These are phyloP conservation scores for Saxophila tyrrhenica DNA, from an alignment of 495 filamentous ascomycete genomes.

Conservation along the genomic window DNA sequence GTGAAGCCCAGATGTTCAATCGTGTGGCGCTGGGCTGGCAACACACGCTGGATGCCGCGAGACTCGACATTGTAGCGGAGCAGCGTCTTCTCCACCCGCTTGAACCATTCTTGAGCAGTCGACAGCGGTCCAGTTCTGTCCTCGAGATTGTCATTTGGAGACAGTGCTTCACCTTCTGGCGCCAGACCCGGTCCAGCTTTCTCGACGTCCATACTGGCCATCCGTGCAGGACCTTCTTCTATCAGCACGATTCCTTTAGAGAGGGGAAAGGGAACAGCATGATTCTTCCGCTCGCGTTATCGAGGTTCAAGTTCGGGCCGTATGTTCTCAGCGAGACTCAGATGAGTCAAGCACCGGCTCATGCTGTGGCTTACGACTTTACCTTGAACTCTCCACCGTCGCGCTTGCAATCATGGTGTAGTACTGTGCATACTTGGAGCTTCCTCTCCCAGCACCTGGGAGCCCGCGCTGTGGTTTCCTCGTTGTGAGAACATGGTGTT, in stretches of 20 bases:
- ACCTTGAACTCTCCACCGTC: conserved; percentile 16
- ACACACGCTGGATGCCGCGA: conserved; percentile 57
- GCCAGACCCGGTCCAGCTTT: conserved; percentile 9
- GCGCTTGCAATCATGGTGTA: not conserved
- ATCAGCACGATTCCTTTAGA: conserved; percentile 11
- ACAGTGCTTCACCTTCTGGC: not conserved
- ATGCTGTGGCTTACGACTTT: conserved; percentile 16
- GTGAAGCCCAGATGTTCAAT: conserved; percentile 48
- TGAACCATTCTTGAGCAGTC: not conserved
- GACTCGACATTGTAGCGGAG: conserved; percentile 44
- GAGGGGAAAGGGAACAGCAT: conserved; percentile 44
- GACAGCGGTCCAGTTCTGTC: not conserved
- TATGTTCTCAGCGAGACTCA: conserved; percentile 73
- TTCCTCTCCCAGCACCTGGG: not conserved
- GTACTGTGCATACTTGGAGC: not conserved
- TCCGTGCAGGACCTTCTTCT: not conserved
- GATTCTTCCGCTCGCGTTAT: conserved; percentile 94
- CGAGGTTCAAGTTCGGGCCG: conserved; percentile 96
- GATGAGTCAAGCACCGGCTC: conserved; percentile 19
- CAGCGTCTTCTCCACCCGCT: conserved; percentile 23
- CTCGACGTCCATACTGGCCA: conserved; percentile 10
- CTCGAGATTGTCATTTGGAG: not conserved
- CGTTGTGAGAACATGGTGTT: no score
- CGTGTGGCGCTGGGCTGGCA: conserved; percentile 48
- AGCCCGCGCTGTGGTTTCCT: no score